Evolutionary conservation across 495 filamentous ascomycete species (phyloP), one percentile per base, ranked within the genome.

Genomic region (Xanthoparmelia taractica): DNA sequence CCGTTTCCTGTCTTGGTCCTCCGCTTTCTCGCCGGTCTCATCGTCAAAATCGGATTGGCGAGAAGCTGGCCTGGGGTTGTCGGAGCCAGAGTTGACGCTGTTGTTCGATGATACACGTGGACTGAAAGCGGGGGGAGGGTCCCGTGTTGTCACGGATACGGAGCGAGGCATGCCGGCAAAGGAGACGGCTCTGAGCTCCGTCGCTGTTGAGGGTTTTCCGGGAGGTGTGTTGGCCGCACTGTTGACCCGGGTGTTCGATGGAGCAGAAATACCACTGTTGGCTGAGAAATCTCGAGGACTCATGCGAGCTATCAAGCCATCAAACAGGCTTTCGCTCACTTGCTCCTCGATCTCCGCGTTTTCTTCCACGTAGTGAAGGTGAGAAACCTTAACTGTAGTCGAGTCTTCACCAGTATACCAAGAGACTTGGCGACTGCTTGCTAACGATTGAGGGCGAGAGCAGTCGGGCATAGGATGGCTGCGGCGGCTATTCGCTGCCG

Each of bases 341-440:
- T 77, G 69, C 13, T 77, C 74, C 47, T 74, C 73, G 60, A 71
- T 38, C 2, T n/a, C 43, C 33, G n/a, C 41, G n/a, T 25, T 71
- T 33, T 47, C 48, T n/a, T 37, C 37, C 18, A 33, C 50, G 15
- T 54, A 31, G 0, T 34, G 3, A 33, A 54, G 50, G 2, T 54
- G 50, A 33, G 50, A 12, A 54, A 7, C 29, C 29, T 5, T 33
- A 8, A 20, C 20, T 31, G 27, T 17, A n/a, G 0, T n/a, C 2
- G 27, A 33, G 2, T 54, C 50, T 54, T 54, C 50, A 54, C 29
- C 29, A 33, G 50, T 23, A 29, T 41, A 68, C 48, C 73, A 67
- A 8, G 69, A 73, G 45, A 81, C 71, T 52, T 78, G 76, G 10
- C 70, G 78, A 67, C 62, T 80, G 69, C 66, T 76, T 75, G 70